A percentile compares a stretch with the other conserved stretches of the same genome.
phyloP scores from a whole-genome alignment of 2,329 filamentous ascomycete genomes.

The Aspergillus sp. region DNA sequence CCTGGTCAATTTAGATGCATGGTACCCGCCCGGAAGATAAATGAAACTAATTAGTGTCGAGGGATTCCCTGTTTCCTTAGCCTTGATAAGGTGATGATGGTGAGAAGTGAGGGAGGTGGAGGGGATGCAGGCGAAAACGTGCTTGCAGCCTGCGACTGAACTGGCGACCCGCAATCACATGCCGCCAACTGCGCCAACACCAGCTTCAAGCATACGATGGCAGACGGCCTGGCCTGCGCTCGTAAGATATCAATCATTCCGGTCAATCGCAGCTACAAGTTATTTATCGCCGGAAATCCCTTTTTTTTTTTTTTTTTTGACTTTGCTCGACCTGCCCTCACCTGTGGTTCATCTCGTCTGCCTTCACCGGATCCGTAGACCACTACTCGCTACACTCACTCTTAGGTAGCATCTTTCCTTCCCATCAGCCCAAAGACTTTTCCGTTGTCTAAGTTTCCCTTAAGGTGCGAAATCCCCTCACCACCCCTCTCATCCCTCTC shows the following conservation, averaged over 20 bases:
- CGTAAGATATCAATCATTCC: slow-evolving; percentile 4
- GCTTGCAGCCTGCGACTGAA: slow-evolving; percentile 7
- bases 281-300: slow-evolving; percentile 6
- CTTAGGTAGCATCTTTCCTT: slow-evolving; percentile 10
- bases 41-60: slow-evolving; percentile 5
- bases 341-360: slow-evolving; percentile 11
- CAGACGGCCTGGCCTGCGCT: not conserved
- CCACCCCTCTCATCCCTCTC: not conserved
- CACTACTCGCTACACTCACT: slow-evolving; percentile 2
- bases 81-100: slow-evolving; percentile 2
- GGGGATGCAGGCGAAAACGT: slow-evolving; percentile 2
- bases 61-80: slow-evolving; percentile 5
- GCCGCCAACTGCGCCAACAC: slow-evolving; percentile 15
- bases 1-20: slow-evolving; percentile 17
- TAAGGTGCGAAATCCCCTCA: not conserved
- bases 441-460: not conserved
- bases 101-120: not conserved
- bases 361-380: slow-evolving; percentile 10
- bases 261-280: slow-evolving; percentile 11
- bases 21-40: slow-evolving; percentile 5
- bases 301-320: slow-evolving; percentile 12
- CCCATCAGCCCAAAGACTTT: not conserved
- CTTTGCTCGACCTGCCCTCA: slow-evolving; percentile 10
- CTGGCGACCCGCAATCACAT: slow-evolving; percentile 23
- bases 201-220: slow-evolving; percentile 12